Percentiles rank a stretch among this genome's conserved stretches.
Conservation (phyloP, 352 stramenopile species). For the Phytophthora foliorum region DNA sequence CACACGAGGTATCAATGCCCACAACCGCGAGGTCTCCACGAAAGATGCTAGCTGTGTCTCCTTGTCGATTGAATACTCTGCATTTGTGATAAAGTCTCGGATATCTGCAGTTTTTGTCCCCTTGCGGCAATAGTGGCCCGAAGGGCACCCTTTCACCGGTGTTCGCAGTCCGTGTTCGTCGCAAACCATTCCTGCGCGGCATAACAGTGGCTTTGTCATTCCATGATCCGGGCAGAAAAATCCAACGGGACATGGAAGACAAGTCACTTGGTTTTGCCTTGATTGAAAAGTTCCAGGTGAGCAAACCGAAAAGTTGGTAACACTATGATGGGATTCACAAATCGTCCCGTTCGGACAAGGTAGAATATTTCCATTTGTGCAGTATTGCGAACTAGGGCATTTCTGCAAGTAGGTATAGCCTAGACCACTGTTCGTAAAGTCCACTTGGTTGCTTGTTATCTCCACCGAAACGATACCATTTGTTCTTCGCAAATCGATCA, state of each 20-base stretch:
- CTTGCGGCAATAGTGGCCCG: constrained; percentile 94
- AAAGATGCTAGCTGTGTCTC: constrained; percentile 79
- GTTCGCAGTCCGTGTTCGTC: constrained; percentile 86
- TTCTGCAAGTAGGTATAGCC: constrained; percentile 80
- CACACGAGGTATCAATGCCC: constrained; percentile 55
- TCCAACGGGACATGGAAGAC: constrained; percentile 94
- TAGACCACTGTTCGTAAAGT: constrained; percentile 81
- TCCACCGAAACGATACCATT: constrained; percentile 75
- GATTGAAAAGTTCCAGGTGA: constrained; percentile 95
- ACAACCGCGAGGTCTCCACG: constrained; percentile 53
- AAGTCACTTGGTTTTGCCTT: constrained; percentile 74
- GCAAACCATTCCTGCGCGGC: constrained; percentile 94
- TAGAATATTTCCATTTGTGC: constrained; percentile 58
- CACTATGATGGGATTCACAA: constrained; percentile 43
- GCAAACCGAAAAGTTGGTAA: constrained; percentile 97
- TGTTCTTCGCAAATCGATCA: constrained; percentile 51
- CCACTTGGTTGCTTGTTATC: constrained; percentile 88
- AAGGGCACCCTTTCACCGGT: constrained; percentile 88
- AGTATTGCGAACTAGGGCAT: constrained; percentile 74
- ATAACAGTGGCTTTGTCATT: constrained; percentile 91
- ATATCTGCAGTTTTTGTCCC: constrained; percentile 93
- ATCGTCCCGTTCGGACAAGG: constrained; percentile 92
- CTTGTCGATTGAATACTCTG: constrained; percentile 64
- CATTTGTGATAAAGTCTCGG: constrained; percentile 68
- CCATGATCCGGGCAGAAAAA: constrained; percentile 96